phyloP scores from a whole-genome alignment of 768 basidiomycete genomes.

The Mycena galopus region DNA sequence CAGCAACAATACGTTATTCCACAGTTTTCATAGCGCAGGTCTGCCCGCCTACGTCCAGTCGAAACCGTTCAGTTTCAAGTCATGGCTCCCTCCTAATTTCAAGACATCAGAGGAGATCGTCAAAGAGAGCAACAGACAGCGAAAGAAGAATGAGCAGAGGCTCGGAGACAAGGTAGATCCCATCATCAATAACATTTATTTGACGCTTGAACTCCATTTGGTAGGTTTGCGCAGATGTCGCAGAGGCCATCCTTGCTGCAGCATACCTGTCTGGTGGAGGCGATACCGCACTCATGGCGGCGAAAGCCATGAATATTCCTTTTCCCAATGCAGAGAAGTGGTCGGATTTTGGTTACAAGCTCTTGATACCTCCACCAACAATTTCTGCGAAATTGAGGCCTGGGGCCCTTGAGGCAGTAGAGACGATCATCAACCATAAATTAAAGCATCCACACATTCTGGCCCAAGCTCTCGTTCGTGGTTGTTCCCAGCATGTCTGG shows the following conservation, averaged over 20 bases:
- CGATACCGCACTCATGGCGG: constrained; percentile 72
- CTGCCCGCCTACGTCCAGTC: constrained; percentile 82
- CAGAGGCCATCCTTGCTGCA: constrained; percentile 88
- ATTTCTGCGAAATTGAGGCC: constrained; percentile 59
- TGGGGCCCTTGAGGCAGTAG: constrained; percentile 67
- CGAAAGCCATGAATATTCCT: constrained; percentile 75
- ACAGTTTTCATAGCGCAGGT: constrained; percentile 67
- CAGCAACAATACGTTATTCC: constrained; percentile 77
- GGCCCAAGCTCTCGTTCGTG: constrained; percentile 77
- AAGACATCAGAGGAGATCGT: constrained; percentile 18
- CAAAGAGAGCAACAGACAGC: constrained; percentile 28
- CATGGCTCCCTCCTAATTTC: constrained; percentile 73
- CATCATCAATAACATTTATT: background rate
- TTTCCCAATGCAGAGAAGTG: constrained; percentile 75
- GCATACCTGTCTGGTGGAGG: constrained; percentile 82
- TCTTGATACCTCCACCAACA: constrained; percentile 57
- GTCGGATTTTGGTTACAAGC: constrained; percentile 76
- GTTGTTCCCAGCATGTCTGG: background rate
- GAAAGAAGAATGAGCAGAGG: constrained; percentile 58
- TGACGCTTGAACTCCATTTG: background rate
- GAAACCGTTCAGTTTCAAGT: constrained; percentile 74
- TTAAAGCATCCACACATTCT: constrained; percentile 75
- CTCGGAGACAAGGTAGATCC: constrained; percentile 81
- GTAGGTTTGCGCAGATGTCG: constrained; percentile 86
- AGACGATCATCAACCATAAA: constrained; percentile 72